phyloP scores from a whole-genome alignment of 805 yeast genomes.

The Starmerella apicola region DNA sequence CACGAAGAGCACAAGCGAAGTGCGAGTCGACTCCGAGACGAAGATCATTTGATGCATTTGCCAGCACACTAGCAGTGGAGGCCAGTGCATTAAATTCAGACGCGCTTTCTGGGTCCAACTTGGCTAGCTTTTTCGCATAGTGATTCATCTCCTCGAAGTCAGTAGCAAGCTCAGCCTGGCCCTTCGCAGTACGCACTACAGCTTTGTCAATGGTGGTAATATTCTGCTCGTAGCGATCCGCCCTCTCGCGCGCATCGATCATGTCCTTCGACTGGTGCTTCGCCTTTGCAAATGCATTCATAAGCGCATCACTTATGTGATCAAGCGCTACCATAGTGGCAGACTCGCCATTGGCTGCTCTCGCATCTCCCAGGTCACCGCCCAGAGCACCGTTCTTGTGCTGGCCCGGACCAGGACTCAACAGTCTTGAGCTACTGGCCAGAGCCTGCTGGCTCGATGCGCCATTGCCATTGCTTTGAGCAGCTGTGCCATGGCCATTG shows the following conservation, averaged over 20 bases:
- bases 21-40: slow-evolving; percentile 56
- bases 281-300: slow-evolving; percentile 84
- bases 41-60: slow-evolving; percentile 34
- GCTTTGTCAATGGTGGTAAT: slow-evolving; percentile 65
- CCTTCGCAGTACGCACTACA: slow-evolving; percentile 56
- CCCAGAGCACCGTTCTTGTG: neutral
- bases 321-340: slow-evolving; percentile 33
- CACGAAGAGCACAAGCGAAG: slow-evolving; percentile 70
- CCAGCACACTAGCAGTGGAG: slow-evolving; percentile 35
- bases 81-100: slow-evolving; percentile 35
- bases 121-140: slow-evolving; percentile 57
- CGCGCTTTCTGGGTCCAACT: slow-evolving; percentile 36
- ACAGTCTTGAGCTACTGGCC: neutral
- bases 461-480: slow-evolving; percentile 59
- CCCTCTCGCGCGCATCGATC: slow-evolving; percentile 65
- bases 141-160: slow-evolving; percentile 62
- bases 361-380: neutral
- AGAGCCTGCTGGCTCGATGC: slow-evolving; percentile 5
- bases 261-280: slow-evolving; percentile 57
- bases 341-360: neutral
- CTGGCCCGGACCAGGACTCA: neutral
- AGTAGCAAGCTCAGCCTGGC: slow-evolving; percentile 56
- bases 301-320: slow-evolving; percentile 75
- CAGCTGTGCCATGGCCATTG: neutral
- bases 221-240: slow-evolving; percentile 77